Percentiles rank a stretch among this genome's conserved stretches.
These are phyloP conservation scores for Sordariomycetes sp. DNA, from an alignment of 2,329 filamentous ascomycete species.

Conservation along the genomic window DNA sequence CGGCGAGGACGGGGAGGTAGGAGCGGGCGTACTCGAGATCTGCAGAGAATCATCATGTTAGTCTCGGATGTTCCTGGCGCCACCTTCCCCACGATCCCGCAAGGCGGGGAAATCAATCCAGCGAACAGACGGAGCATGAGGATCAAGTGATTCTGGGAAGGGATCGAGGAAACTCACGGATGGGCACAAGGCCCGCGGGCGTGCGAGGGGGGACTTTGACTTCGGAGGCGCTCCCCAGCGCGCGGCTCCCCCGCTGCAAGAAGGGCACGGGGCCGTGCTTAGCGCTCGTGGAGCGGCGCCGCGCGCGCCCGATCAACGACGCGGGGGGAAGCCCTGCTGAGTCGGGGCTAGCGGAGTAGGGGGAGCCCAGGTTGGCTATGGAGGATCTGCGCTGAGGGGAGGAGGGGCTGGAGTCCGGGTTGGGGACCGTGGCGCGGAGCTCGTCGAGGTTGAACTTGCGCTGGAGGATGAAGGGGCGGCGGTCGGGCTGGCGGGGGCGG, in stretches of 20 bases:
- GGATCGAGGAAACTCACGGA: slow-evolving; percentile 24
- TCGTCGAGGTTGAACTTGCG: slow-evolving; percentile 35
- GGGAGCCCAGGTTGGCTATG: slow-evolving; percentile 2
- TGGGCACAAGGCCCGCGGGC: slow-evolving; percentile 22
- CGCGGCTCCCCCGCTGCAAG: neutral
- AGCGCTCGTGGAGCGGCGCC: slow-evolving; percentile 13
- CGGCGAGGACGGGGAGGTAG: slow-evolving; percentile 37
- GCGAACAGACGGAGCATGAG: neutral
- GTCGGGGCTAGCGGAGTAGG: neutral
- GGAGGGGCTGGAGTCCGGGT: slow-evolving; percentile 9
- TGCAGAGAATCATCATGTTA: slow-evolving; percentile 11
- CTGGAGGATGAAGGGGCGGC: slow-evolving; percentile 31
- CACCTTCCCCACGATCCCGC: too few relatives aligned
- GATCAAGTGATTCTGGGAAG: slow-evolving; percentile 5
- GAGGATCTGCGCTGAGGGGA: slow-evolving; percentile 5
- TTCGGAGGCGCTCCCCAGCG: neutral
- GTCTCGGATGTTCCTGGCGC: neutral
- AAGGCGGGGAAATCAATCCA: too few relatives aligned
- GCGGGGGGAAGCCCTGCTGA: neutral
- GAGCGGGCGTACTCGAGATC: slow-evolving; percentile 33
- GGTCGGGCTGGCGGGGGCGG: slow-evolving; percentile 22
- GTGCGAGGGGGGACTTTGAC: neutral
- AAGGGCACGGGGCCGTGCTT: slow-evolving; percentile 8
- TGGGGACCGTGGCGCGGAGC: slow-evolving; percentile 30
- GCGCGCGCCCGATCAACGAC: slow-evolving; percentile 5